A percentile compares a stretch with the other conserved stretches of the same genome.
Conservation (phyloP, 495 filamentous ascomycete genomes). For the Penicillium turbatum region DNA sequence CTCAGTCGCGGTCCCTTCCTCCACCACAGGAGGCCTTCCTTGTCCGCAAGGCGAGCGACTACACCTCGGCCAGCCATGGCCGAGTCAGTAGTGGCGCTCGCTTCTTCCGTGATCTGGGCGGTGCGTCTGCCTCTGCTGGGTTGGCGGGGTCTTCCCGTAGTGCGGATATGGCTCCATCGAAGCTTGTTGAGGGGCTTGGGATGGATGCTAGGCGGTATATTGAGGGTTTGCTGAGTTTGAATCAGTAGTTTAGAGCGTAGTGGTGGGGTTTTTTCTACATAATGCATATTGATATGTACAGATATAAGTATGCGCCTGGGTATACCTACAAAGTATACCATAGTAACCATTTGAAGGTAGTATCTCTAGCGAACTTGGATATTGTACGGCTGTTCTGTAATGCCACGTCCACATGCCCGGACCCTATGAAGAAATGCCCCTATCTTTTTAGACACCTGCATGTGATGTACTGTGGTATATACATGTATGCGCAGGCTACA, state of each 20-base stretch:
- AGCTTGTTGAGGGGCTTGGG: slow-evolving; percentile 79
- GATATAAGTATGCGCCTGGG: neutral
- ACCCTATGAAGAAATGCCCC: no score
- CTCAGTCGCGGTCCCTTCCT: neutral
- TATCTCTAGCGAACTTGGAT: neutral
- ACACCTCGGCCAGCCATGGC: slow-evolving; percentile 30
- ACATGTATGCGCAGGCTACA: no score
- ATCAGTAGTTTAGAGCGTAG: slow-evolving; percentile 50
- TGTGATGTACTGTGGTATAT: no score
- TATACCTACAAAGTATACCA: no score
- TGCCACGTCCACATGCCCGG: no score
- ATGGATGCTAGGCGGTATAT: slow-evolving; percentile 85
- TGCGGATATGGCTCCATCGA: slow-evolving; percentile 53
- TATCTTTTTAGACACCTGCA: no score
- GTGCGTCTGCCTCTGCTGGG: slow-evolving; percentile 28
- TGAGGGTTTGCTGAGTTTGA: slow-evolving; percentile 73
- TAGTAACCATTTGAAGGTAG: no score
- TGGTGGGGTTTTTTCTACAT: neutral
- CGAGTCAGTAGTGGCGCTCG: slow-evolving; percentile 43
- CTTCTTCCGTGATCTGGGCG: slow-evolving; percentile 47
- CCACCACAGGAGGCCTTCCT: slow-evolving; percentile 69
- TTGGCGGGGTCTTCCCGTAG: slow-evolving; percentile 18
- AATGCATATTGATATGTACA: neutral
- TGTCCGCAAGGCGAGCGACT: slow-evolving; percentile 72
- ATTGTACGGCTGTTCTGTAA: no score